phyloP scores from a whole-genome alignment of 768 basidiomycete genomes.

The Termitomyces sp. region DNA sequence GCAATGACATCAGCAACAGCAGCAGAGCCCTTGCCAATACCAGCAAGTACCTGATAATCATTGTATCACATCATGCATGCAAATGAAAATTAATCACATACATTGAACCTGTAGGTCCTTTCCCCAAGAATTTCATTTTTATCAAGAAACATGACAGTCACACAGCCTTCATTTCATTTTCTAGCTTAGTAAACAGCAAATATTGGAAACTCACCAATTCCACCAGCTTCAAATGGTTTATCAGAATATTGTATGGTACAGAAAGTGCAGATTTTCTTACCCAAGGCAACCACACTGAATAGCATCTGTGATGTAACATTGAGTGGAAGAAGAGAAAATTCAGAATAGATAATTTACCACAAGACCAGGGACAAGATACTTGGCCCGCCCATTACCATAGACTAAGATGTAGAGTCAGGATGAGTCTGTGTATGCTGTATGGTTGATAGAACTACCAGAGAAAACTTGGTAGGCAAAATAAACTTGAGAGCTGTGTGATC shows the following conservation, averaged over 20 bases:
- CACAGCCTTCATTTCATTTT: neutral
- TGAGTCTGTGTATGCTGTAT: neutral
- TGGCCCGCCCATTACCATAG: neutral
- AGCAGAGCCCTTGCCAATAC: neutral
- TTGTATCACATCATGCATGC: neutral
- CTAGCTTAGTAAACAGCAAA: no score
- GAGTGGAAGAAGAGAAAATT: no score
- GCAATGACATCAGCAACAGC: neutral
- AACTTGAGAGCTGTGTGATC: neutral
- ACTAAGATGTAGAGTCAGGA: neutral
- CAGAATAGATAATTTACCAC: neutral
- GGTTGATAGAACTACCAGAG: neutral
- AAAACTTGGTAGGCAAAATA: neutral
- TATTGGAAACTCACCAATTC: neutral
- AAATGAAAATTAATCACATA: neutral
- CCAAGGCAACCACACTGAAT: neutral
- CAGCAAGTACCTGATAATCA: neutral
- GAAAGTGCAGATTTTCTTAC: neutral
- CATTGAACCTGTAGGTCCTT: neutral
- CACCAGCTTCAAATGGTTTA: neutral
- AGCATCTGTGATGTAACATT: neutral
- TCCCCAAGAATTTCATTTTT: neutral
- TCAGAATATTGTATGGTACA: neutral
- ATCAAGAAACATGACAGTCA: neutral
- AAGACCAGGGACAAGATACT: neutral